Evolutionary conservation across 1,284 basidiomycete species (phyloP).

Genomic region (Earliella scabrosa): DNA sequence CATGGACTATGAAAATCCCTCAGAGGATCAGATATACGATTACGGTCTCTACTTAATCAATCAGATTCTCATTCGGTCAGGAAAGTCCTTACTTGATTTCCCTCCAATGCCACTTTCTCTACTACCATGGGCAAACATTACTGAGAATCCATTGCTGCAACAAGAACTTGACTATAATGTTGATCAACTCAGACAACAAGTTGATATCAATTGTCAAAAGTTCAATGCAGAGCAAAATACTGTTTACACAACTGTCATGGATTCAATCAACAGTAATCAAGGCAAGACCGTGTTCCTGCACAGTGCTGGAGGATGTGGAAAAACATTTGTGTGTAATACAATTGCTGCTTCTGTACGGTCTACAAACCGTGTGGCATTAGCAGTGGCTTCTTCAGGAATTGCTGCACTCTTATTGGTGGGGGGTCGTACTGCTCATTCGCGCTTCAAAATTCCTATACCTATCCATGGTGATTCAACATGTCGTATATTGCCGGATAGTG

Average conservation of each 20-base stretch:
- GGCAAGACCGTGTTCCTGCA: background rate
- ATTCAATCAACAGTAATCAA: background rate
- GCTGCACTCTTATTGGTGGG: conserved; percentile 42
- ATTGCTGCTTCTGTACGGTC: conserved; percentile 38
- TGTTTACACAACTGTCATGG: background rate
- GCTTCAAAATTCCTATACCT: conserved; percentile 48
- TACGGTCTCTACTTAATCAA: conserved; percentile 45
- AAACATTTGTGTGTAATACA: conserved; percentile 51
- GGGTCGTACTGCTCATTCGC: conserved; percentile 47
- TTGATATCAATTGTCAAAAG: background rate
- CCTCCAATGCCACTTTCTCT: conserved; percentile 37
- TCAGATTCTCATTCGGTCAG: conserved; percentile 30
- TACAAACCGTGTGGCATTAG: conserved; percentile 40
- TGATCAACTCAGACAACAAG: background rate
- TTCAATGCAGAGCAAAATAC: background rate
- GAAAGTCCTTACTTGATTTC: conserved; percentile 30
- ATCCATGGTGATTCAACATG: conserved; percentile 30
- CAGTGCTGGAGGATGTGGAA: conserved; percentile 46
- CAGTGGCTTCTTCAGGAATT: conserved; percentile 50
- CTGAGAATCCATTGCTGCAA: conserved; percentile 40
- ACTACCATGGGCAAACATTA: conserved; percentile 34
- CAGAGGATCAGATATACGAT: conserved; percentile 39
- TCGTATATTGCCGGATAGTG: conserved; percentile 22
- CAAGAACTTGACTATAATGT: conserved; percentile 43
- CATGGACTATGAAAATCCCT: conserved; percentile 23